Conservation (phyloP, 1,139 yeast genomes). For the Lodderomyces metapsilosis region DNA sequence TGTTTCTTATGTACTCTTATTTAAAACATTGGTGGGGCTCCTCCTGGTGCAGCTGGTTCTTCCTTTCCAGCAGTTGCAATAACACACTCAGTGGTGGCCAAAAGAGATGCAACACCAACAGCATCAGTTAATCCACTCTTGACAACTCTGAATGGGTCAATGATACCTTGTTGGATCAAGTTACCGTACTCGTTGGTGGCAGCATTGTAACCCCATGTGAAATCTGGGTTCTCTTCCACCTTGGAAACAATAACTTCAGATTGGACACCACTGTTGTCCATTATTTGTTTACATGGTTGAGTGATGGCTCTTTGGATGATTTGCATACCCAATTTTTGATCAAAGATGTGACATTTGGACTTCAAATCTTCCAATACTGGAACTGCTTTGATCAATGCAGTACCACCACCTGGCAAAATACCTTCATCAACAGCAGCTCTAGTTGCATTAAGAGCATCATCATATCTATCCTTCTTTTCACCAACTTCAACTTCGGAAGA, state of each 20-base stretch:
- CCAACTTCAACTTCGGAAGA: constrained; percentile 98
- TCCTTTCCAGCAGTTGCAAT: constrained; percentile 97
- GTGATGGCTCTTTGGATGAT: constrained; percentile 94
- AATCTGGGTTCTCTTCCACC: constrained; percentile 81
- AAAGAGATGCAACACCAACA: constrained; percentile 94
- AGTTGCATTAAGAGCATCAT: constrained; percentile 98
- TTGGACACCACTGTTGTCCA: constrained; percentile 98
- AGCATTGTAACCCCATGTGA: constrained; percentile 92
- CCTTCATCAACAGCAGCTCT: constrained; percentile 99
- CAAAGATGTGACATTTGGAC: constrained; percentile 76
- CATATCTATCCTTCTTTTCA: constrained; percentile 99
- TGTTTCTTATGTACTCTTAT: not conserved
- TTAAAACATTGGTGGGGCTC: constrained; percentile 44
- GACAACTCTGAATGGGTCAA: constrained; percentile 99
- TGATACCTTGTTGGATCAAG: constrained; percentile 96
- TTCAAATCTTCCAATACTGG: constrained; percentile 73
- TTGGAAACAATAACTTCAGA: constrained; percentile 97
- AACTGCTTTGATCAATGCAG: constrained; percentile 95
- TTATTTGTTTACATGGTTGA: constrained; percentile 95
- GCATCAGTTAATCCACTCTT: constrained; percentile 97
- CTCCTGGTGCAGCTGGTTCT: constrained; percentile 63
- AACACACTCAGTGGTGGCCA: constrained; percentile 99
- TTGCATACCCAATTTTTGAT: constrained; percentile 96
- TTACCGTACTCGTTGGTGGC: constrained; percentile 93
- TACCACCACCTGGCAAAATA: constrained; percentile 99